Percentiles rank a stretch among this genome's conserved stretches.
phyloP scores from a whole-genome alignment of 2,329 filamentous ascomycete genomes.

The Fusarium fujikuroi region DNA sequence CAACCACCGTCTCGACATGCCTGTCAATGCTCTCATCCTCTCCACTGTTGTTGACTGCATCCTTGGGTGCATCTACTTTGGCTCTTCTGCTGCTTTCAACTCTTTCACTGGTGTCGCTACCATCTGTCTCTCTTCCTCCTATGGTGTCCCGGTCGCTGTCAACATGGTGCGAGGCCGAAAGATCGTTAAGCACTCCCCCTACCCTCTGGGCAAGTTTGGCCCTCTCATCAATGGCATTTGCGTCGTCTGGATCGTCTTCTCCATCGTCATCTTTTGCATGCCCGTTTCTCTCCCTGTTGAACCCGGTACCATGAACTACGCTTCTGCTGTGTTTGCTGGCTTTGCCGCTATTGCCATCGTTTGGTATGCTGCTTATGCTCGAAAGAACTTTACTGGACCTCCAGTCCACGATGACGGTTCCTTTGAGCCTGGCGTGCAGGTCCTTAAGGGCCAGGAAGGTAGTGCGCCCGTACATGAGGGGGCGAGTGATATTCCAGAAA shows the following conservation, averaged over 20 bases:
- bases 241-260: conserved; percentile 75
- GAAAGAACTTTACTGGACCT: conserved; percentile 72
- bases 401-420: conserved; percentile 22
- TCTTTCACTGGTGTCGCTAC: conserved; percentile 83
- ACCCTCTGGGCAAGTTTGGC: conserved; percentile 75
- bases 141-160: conserved; percentile 80
- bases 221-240: conserved; percentile 74
- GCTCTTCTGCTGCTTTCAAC: conserved; percentile 80
- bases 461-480: conserved; percentile 8
- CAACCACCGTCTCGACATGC: conserved; percentile 73
- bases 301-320: conserved; percentile 71
- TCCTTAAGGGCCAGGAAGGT: conserved; percentile 28
- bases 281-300: conserved; percentile 69
- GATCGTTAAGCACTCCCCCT: conserved; percentile 72
- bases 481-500: conserved; percentile 22
- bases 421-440: conserved; percentile 33
- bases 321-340: conserved; percentile 71
- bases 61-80: conserved; percentile 82
- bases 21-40: conserved; percentile 74
- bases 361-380: conserved; percentile 72
- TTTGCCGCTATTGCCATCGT: conserved; percentile 68
- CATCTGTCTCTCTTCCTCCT: conserved; percentile 80
- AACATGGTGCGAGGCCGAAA: conserved; percentile 73
- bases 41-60: conserved; percentile 76
- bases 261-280: conserved; percentile 81